Base-by-base conservation (phyloP, 306 rosid species). In the Fragaria ananassa region DNA sequence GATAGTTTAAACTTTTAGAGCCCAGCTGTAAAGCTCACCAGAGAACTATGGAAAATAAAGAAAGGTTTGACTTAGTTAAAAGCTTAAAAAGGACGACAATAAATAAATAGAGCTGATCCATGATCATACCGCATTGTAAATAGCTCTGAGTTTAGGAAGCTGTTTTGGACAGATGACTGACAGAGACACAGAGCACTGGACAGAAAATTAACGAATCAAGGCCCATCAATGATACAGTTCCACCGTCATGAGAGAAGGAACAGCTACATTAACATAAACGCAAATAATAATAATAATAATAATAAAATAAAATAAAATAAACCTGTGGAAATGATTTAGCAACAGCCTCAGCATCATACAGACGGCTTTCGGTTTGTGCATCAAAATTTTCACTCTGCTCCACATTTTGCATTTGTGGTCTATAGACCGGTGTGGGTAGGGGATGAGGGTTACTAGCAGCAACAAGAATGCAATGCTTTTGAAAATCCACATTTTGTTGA, bases 391-490 rank as follows among this genome's bases (percentile, higher is more conserved):
- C 98, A 81, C 80, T 86, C 80, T 92, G 89, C 77, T 95, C 99
- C 79, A 89, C 72, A 74, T 79, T 89, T 85, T 82, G 96, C n/a
- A 85, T 62, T 81, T 86, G 85, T 10, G 99, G 98, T 62, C 92
- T 79, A 82, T 81, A 92, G 68, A 92, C 97, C 2, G 99, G 98
- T 68, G 99, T 95, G 77, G 89, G 93, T 82, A 95, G 80, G 11
- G 98, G 93, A 79, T 95, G 78, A 78, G 99, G 99, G 64, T 92
- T 95, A 80, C 96, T 95, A 7, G 99, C 97, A 68, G 97, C 88
- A 84, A 95, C 76, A 80, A 95, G 93, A 84, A 95, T 79, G 78
- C 99, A 95, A 75, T 95, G 99, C 86, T 82, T 92, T 69, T 92
- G 93, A 84, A 73, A 64, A 75, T 95, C 98, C 87, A 86, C 76